Conservation (phyloP, 257 asterid genomes). For the Fraxinus americana region DNA sequence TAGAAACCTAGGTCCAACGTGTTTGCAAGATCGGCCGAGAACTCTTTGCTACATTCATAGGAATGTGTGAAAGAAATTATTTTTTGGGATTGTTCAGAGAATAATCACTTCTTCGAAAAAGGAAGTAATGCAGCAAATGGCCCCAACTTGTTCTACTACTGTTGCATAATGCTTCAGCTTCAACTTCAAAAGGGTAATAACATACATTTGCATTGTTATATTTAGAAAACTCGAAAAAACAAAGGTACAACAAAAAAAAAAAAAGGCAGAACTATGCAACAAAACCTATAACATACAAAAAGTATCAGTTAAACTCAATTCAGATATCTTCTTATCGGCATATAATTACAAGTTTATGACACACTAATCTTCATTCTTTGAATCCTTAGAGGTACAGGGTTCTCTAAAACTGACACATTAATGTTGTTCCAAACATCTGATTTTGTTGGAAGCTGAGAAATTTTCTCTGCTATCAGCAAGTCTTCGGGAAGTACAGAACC, state of each 20-base stretch:
- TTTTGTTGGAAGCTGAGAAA: slow-evolving; percentile 72
- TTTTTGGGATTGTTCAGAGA: too few relatives aligned
- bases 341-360: slow-evolving; percentile 26
- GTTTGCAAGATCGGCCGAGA: neutral
- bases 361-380: slow-evolving; percentile 47
- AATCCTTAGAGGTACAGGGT: slow-evolving; percentile 57
- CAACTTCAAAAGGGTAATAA: neutral
- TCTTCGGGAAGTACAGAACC: slow-evolving; percentile 85
- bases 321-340: slow-evolving; percentile 15
- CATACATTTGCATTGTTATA: neutral
- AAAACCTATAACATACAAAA: neutral
- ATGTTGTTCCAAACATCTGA: slow-evolving; percentile 74
- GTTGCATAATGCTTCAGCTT: too few relatives aligned
- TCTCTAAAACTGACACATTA: slow-evolving; percentile 70
- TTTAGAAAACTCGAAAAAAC: neutral
- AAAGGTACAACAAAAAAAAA: neutral
- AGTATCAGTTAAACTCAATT: too few relatives aligned
- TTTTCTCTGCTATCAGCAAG: slow-evolving; percentile 74
- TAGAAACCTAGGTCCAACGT: neutral
- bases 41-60: neutral
- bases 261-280: neutral
- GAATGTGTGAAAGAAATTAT: neutral
- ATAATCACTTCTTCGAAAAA: too few relatives aligned
- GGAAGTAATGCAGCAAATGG: too few relatives aligned
- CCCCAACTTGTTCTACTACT: too few relatives aligned